These are phyloP conservation scores for Multifurca ochricompacta DNA, from an alignment of 768 basidiomycete genomes.

Conservation along the genomic window DNA sequence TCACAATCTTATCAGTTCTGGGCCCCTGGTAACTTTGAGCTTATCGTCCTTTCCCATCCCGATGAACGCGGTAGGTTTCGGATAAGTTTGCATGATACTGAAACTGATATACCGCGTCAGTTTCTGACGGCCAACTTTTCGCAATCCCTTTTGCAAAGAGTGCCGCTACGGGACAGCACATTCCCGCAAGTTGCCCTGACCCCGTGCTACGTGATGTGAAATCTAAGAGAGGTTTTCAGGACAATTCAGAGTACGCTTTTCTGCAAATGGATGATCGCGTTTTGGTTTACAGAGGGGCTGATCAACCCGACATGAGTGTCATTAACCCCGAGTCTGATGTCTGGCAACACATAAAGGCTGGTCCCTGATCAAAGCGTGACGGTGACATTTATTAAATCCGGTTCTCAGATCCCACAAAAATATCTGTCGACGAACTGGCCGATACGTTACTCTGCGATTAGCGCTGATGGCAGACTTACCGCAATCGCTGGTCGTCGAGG, in stretches of 20 bases:
- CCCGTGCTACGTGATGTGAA: background rate
- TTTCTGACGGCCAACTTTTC: slow-evolving; percentile 64
- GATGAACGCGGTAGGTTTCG: slow-evolving; percentile 40
- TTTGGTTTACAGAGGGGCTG: slow-evolving; percentile 89
- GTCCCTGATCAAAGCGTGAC: background rate
- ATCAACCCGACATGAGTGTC: slow-evolving; percentile 96
- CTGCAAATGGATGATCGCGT: slow-evolving; percentile 93
- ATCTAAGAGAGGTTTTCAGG: slow-evolving; percentile 39
- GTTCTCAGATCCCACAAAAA: slow-evolving; percentile 67
- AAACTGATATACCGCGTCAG: slow-evolving; percentile 29
- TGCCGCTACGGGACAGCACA: slow-evolving; percentile 83
- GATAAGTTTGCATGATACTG: background rate
- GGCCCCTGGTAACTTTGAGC: slow-evolving; percentile 87
- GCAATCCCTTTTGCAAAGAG: slow-evolving; percentile 91
- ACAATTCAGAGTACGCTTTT: slow-evolving; percentile 93
- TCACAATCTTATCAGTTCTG: slow-evolving; percentile 59
- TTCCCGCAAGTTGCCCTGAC: slow-evolving; percentile 53
- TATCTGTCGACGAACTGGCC: slow-evolving; percentile 94
- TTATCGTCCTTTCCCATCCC: slow-evolving; percentile 62
- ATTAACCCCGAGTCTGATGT: slow-evolving; percentile 98
- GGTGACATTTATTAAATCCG: slow-evolving; percentile 1
- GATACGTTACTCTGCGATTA: slow-evolving; percentile 84
- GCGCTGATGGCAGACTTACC: slow-evolving; percentile 82
- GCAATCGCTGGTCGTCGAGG: slow-evolving; percentile 90
- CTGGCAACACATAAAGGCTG: slow-evolving; percentile 91